phyloP scores from a whole-genome alignment of 140 eudicot genomes.

The Erigeron philadelphicus region DNA sequence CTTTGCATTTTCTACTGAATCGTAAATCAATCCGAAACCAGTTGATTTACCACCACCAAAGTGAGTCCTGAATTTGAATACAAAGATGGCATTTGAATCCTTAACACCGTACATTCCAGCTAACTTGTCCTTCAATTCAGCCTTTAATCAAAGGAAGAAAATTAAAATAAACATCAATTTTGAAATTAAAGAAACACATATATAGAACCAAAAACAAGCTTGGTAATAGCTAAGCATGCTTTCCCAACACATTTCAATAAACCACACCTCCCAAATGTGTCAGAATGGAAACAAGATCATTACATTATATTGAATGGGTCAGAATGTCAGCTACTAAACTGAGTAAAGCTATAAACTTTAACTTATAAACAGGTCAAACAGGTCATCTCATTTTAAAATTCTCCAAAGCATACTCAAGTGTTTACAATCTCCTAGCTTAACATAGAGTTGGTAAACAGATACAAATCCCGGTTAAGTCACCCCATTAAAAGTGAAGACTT shows the following conservation, averaged over 20 bases:
- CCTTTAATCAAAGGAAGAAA: conserved; percentile 26
- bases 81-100: conserved; percentile 63
- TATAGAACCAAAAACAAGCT: neutral
- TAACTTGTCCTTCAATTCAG: conserved; percentile 69
- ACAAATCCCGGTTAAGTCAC: no score
- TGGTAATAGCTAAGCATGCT: neutral
- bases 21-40: conserved; percentile 75
- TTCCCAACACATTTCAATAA: neutral
- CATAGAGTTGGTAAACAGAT: no score
- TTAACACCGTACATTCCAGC: conserved; percentile 61
- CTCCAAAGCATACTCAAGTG: neutral
- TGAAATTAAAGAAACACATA: neutral
- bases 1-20: conserved; percentile 71
- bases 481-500: no score
- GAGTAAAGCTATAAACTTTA: neutral
- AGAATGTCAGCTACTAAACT: no score
- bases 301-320: no score
- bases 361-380: neutral
- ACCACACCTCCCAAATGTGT: neutral
- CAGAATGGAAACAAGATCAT: no score
- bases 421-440: neutral
- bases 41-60: conserved; percentile 81
- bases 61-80: conserved; percentile 77
- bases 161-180: neutral
- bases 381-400: neutral